Evolutionary conservation across 805 yeast species (phyloP), one percentile per base, ranked within the genome.

Genomic region (Myxozyma neglecta): DNA sequence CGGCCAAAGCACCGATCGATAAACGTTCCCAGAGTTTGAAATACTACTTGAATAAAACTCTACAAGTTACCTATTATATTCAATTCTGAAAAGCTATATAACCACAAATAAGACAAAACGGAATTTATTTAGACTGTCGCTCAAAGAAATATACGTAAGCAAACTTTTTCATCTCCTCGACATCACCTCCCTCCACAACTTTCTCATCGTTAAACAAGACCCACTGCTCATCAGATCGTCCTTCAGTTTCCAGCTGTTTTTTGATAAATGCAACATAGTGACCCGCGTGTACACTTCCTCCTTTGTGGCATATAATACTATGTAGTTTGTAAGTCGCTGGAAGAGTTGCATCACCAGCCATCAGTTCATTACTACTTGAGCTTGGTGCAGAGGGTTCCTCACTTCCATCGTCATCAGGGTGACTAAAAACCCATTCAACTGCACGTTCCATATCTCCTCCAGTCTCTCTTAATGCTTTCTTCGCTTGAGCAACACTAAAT

Each of bases 151-250:
- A 82, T 3, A 82, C 75, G 65, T 82, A 83, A 1, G 84, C 80
- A 69, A 81, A 79, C 60, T 75, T 74, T 65, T 78, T 77, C 71
- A 82, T 73, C 61, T 81, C 85, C 42, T 77, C 77, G 1, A 56
- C 64, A 20, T 68, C 68, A 1, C 79, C 79, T 7, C 77, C 79
- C 34, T 64, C 57, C 6, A 88, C 93, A 2, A 91, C 96, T 73
- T 90, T 90, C 69, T 91, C 97, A 71, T 91, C 97, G 71, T 91
- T 91, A 76, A 85, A 92, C 47, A 91, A 76, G 1, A 87, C 86
- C 96, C 96, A 90, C 56, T 78, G 76, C 56, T 69, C 72, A 1
- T 77, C 80, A n/a, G 42, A 11, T 39, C n/a, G 13, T 1, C 76
- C 76, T 10, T 39, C 53, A 29, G 40, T n/a, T 18, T 53, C 59